These are phyloP conservation scores for Boletus edulis DNA, from an alignment of 768 basidiomycete species.

Conservation along the genomic window DNA sequence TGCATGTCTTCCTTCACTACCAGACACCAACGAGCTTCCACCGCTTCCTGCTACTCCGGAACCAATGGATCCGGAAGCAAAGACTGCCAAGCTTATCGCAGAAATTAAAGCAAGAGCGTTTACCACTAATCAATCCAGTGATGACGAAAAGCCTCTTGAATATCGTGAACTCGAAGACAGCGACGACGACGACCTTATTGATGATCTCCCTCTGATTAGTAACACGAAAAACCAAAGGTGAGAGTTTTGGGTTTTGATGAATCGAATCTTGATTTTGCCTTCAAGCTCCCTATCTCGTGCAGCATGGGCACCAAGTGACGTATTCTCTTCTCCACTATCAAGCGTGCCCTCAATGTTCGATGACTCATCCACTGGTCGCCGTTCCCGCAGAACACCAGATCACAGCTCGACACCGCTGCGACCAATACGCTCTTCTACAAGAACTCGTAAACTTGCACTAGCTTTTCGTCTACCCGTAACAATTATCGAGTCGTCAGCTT, in stretches of 20 bases:
- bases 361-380: not conserved
- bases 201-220: conserved; percentile 15
- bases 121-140: conserved; percentile 44
- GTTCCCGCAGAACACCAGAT: not conserved
- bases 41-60: conserved; percentile 31
- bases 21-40: conserved; percentile 18
- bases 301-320: not conserved
- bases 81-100: conserved; percentile 58
- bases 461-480: conserved; percentile 13
- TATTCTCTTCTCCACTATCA: conserved; percentile 24
- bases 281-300: conserved; percentile 9
- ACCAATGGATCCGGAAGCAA: conserved; percentile 34
- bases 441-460: conserved; percentile 15
- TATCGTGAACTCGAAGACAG: conserved; percentile 49
- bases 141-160: conserved; percentile 37
- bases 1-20: conserved; percentile 20
- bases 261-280: not conserved
- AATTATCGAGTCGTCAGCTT: conserved; percentile 4
- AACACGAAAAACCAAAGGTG: conserved; percentile 9
- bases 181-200: conserved; percentile 40
- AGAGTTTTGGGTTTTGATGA: not conserved
- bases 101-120: conserved; percentile 63
- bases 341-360: conserved; percentile 15
- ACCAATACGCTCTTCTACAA: conserved; percentile 15
- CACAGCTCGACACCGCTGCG: conserved; percentile 4